Percentiles rank a stretch among this genome's conserved stretches.
phyloP scores from a whole-genome alignment of 768 basidiomycete species.

The Candolleomyces efflorescens region DNA sequence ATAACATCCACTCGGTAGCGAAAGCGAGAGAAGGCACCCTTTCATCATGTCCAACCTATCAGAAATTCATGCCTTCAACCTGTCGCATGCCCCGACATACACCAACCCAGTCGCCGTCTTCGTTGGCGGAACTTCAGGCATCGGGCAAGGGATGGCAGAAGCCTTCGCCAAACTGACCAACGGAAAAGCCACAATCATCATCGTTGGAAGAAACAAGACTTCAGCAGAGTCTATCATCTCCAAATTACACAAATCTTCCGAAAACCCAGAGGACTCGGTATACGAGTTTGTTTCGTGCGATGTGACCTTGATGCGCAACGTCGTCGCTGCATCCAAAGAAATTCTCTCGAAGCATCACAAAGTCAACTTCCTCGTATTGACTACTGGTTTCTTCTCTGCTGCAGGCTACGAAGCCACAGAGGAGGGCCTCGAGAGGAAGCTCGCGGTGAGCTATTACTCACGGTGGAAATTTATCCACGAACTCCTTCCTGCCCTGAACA shows the following conservation, averaged over 20 bases:
- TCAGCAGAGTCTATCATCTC: slow-evolving; percentile 38
- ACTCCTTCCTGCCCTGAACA: slow-evolving; percentile 38
- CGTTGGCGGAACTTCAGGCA: slow-evolving; percentile 34
- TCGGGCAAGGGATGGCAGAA: slow-evolving; percentile 37
- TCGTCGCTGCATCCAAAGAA: slow-evolving; percentile 28
- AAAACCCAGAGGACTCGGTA: slow-evolving; percentile 10
- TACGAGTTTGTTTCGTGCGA: slow-evolving; percentile 44
- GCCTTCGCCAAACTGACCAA: slow-evolving; percentile 35
- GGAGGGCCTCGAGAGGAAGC: slow-evolving; percentile 30
- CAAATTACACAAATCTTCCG: slow-evolving; percentile 23
- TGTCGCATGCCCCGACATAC: slow-evolving; percentile 4
- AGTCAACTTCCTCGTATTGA: slow-evolving; percentile 49
- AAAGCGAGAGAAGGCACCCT: neutral
- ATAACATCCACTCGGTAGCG: no score
- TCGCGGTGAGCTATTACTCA: slow-evolving; percentile 46
- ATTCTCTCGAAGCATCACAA: slow-evolving; percentile 33
- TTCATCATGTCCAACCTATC: neutral
- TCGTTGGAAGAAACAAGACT: slow-evolving; percentile 38
- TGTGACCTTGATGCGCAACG: slow-evolving; percentile 40
- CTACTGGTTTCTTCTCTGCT: slow-evolving; percentile 38
- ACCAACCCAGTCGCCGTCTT: slow-evolving; percentile 25
- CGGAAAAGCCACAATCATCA: slow-evolving; percentile 40
- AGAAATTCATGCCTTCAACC: neutral
- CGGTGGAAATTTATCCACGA: slow-evolving; percentile 46
- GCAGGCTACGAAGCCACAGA: slow-evolving; percentile 30